Base-by-base conservation (phyloP, 2,329 filamentous ascomycete species). In the Aspergillus hiratsukae region DNA sequence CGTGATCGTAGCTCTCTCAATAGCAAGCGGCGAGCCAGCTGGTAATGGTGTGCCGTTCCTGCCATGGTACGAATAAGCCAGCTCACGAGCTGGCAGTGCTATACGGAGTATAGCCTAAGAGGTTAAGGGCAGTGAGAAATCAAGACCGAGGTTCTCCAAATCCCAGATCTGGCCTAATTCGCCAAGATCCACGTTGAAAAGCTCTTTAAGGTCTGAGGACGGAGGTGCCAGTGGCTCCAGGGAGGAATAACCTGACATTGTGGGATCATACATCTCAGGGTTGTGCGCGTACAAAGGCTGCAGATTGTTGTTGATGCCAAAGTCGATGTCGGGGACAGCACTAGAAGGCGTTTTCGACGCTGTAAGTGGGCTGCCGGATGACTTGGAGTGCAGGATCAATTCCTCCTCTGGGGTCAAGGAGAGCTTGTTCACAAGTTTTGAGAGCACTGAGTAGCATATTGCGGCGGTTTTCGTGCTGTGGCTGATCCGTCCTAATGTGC, bases 401-500 rank as follows among this genome's bases (percentile, higher is more conserved):
- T 29, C 37, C 41, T 61, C 61, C 14, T 37, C 31, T 3, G 53
- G 27, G 43, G 58, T 31, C 8, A 56, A 41, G 2, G 61, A 51
- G 17, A 68, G 55, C 8, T 55, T 61, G 10, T 50, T 51, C 1
- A 61, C 58, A 21, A 71, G 62, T 45, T 55, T 66, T 4, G 31
- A 51, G 8, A 70, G 57, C 29, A 66, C 58, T n/a, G 51, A 52
- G 37, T 66, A 62, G 49, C 65, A 69, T 41, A 64, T 62, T 41
- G 59, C 61, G 11, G 60, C 66, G 1, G 63, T 62, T 54, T 69
- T 69, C 2, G 66, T 64, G 37, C 54, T 46, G 4, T 51, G 49
- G 3, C 55, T 54, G 43, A 67, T 58, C 19, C 57, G 55, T 2
- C 68, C 61, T 21, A 79, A 61, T 66, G 75, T 69, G 8, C 60